These are phyloP conservation scores for Hyphopichia homilentoma DNA, from an alignment of 805 yeast species.

Conservation along the genomic window DNA sequence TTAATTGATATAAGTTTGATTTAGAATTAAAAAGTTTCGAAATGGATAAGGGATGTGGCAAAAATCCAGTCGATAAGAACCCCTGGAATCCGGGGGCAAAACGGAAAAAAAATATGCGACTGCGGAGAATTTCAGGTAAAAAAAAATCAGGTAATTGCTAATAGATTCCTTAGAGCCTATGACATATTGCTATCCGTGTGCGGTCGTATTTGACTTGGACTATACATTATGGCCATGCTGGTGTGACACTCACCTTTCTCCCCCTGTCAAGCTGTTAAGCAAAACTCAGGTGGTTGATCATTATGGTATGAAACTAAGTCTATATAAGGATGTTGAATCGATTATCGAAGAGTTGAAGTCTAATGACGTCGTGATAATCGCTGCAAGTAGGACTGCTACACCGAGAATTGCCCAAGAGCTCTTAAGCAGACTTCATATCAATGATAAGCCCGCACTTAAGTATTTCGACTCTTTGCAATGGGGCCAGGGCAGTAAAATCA, in stretches of 20 bases:
- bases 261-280: constrained; percentile 45
- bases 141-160: no score
- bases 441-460: constrained; percentile 47
- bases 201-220: constrained; percentile 71
- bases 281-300: constrained; percentile 45
- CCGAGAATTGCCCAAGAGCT: constrained; percentile 73
- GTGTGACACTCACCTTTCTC: constrained; percentile 71
- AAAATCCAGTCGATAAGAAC: no score
- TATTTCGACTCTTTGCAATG: constrained; percentile 61
- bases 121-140: no score
- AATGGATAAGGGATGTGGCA: no score
- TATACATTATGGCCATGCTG: constrained; percentile 81
- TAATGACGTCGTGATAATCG: constrained; percentile 49
- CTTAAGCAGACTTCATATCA: constrained; percentile 49
- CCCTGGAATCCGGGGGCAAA: no score
- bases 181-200: constrained; percentile 25
- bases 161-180: no score
- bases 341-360: constrained; percentile 52
- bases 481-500: constrained; percentile 62
- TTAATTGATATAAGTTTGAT: no score
- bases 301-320: constrained; percentile 50
- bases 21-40: no score
- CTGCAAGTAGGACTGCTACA: constrained; percentile 77
- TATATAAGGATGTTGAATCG: constrained; percentile 66
- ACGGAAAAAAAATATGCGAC: no score